Conservation (phyloP, 106 monocot genomes). For the Dendrobium chrysotoxum region DNA sequence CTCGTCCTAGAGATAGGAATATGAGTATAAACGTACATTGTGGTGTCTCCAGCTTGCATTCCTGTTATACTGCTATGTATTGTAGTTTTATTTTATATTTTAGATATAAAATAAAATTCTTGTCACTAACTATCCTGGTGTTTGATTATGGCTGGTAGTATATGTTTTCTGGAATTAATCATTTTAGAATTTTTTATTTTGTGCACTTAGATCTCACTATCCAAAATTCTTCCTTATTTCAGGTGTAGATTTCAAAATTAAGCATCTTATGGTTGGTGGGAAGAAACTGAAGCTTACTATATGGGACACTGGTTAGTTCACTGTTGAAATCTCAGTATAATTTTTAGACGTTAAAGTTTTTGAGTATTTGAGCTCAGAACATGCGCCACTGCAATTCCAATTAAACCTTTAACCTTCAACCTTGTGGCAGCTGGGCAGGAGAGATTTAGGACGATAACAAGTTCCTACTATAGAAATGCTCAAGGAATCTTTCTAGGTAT, state of each 20-base stretch:
- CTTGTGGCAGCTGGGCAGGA: conserved; percentile 51
- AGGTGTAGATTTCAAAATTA: conserved; percentile 71
- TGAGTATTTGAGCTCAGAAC: neutral
- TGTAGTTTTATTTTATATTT: neutral
- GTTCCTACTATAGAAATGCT: conserved; percentile 57
- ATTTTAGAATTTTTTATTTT: neutral
- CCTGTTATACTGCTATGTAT: neutral
- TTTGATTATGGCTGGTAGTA: neutral
- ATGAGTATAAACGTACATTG: neutral
- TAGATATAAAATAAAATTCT: neutral
- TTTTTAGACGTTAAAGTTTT: neutral
- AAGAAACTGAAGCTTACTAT: conserved; percentile 80
- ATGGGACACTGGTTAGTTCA: conserved; percentile 70
- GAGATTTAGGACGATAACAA: conserved; percentile 43
- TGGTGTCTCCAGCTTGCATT: neutral
- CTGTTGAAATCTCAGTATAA: neutral
- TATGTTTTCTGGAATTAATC: neutral
- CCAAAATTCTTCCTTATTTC: neutral
- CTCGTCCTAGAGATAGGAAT: too few species aligned
- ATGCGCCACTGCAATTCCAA: neutral
- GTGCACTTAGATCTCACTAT: neutral
- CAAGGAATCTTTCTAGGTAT: conserved; percentile 57
- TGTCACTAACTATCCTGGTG: neutral
- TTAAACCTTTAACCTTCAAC: neutral
- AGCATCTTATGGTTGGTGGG: conserved; percentile 52